Base-by-base conservation (phyloP, 2,329 filamentous ascomycete genomes). In the Beauveria bassiana region DNA sequence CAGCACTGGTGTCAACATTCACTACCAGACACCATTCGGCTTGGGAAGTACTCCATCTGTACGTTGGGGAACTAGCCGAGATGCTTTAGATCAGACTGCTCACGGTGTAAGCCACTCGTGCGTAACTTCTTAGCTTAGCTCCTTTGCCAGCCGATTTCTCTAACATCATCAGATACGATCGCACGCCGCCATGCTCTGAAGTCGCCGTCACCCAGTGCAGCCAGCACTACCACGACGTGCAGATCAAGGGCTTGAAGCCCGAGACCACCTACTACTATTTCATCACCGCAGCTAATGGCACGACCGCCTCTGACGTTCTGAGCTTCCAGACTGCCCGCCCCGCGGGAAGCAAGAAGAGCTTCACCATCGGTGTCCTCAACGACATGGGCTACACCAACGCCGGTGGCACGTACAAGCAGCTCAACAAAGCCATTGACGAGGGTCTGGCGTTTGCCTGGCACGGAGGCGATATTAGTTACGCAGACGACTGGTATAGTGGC, bases 361-460 rank as follows among this genome's bases (percentile, higher is more conserved):
- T 82, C 67, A 73, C 71, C 5, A 69, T 81, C 16, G 78, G 77
- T 22, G 75, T 82, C 2, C 64, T 82, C 45, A 80, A 80, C 63
- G 80, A 82, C 63, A 81, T 82, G 79, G 79, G 79, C 8, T 81
- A 81, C 69, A 81, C 78, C 50, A 81, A 81, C 56, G 79, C 79
- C 20, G 68, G 71, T 1, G 79, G 79, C 18, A 81, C 79, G 1
- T 75, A 75, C 69, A 71, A 75, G 64, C 71, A 80, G 50, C 70
- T 82, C 16, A 67, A 66, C 42, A 65, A 75, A 43, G 76, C 72
- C 5, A 73, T 73, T 45, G 68, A 74, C n/a, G 73, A 79, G n/a
- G 77, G 76, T n/a, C 64, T 74, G 20, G 75, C 75, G 3, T 81
- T 82, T 65, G 77, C 76, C 28, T 82, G 80, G 80, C 80, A 82